Evolutionary conservation across 2,329 filamentous ascomycete species (phyloP).

Genomic region (Botrytis byssoidea): DNA sequence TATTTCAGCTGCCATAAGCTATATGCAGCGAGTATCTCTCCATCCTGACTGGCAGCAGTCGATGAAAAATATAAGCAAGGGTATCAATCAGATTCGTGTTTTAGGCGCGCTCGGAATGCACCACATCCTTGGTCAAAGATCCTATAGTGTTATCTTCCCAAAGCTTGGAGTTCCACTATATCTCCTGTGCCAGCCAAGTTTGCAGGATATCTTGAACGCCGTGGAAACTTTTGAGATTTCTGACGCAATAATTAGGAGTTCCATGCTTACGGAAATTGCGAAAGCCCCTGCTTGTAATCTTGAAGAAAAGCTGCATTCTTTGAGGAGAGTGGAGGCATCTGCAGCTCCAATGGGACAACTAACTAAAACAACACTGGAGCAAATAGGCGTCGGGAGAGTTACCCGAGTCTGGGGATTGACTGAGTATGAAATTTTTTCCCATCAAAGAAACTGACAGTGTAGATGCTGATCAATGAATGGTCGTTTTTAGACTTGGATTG

Average conservation of each 20-base stretch:
- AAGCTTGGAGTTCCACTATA: conserved; percentile 51
- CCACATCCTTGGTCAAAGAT: conserved; percentile 4
- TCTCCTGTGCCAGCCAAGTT: not conserved
- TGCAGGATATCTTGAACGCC: not conserved
- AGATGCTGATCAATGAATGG: not conserved
- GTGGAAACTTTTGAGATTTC: not conserved
- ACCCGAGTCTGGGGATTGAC: conserved; percentile 11
- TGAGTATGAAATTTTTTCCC: not conserved
- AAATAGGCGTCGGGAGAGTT: not conserved
- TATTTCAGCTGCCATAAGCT: not conserved
- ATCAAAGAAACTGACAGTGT: not conserved
- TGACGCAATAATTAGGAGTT: not conserved
- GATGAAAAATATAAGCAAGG: not conserved
- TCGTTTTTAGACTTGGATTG: not conserved
- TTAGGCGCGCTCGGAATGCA: not conserved
- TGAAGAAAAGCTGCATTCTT: not conserved
- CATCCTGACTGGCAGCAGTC: not conserved
- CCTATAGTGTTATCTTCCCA: not conserved
- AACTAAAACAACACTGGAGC: not conserved
- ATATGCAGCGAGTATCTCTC: conserved; percentile 7
- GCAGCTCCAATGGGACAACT: not conserved
- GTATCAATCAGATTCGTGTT: not conserved
- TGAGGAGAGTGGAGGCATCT: not conserved
- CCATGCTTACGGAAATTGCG: not conserved
- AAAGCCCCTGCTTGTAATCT: not conserved